A percentile compares a stretch with the other conserved stretches of the same genome.
Conservation (phyloP, 768 basidiomycete species). For the Macrocybe gigantea region DNA sequence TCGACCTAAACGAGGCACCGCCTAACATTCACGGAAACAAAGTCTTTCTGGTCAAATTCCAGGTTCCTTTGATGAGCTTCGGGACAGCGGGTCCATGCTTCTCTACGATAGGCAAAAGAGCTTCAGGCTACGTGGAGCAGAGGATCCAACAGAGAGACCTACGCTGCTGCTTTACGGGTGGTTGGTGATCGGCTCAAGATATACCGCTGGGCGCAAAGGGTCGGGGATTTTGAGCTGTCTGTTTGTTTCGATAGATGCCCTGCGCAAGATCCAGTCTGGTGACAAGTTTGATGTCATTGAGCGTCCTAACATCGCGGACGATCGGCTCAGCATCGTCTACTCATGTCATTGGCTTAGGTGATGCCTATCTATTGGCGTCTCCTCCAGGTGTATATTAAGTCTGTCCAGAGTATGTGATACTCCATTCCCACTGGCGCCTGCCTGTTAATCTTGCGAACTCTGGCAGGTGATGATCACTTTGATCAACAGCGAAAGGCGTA, state of each 20-base stretch:
- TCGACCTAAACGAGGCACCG: conserved; percentile 9
- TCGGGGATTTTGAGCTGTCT: conserved; percentile 14
- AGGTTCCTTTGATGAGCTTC: conserved; percentile 15
- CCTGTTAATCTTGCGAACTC: too few relatives aligned
- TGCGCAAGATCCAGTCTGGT: conserved; percentile 15
- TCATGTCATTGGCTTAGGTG: too few relatives aligned
- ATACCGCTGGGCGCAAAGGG: conserved; percentile 16
- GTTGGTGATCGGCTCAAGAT: conserved; percentile 13
- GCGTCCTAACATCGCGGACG: background rate
- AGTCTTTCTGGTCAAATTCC: conserved; percentile 34
- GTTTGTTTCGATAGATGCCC: conserved; percentile 20
- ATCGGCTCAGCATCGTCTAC: too few relatives aligned
- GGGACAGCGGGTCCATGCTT: conserved; percentile 16
- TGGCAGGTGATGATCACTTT: too few relatives aligned
- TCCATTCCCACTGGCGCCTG: too few relatives aligned
- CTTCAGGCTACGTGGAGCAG: conserved; percentile 26
- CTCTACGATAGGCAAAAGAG: conserved; percentile 36
- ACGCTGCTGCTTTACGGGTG: conserved; percentile 12
- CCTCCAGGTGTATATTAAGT: too few relatives aligned
- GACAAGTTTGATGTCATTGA: background rate
- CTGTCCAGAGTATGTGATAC: too few relatives aligned
- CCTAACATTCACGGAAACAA: conserved; percentile 28
- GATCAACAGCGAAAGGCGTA: too few relatives aligned
- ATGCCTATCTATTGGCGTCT: too few relatives aligned
- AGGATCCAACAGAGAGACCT: conserved; percentile 12